A percentile compares a stretch with the other conserved stretches of the same genome.
These are phyloP conservation scores for Aspergillus flavus DNA, from an alignment of 2,329 filamentous ascomycete species.

Conservation along the genomic window DNA sequence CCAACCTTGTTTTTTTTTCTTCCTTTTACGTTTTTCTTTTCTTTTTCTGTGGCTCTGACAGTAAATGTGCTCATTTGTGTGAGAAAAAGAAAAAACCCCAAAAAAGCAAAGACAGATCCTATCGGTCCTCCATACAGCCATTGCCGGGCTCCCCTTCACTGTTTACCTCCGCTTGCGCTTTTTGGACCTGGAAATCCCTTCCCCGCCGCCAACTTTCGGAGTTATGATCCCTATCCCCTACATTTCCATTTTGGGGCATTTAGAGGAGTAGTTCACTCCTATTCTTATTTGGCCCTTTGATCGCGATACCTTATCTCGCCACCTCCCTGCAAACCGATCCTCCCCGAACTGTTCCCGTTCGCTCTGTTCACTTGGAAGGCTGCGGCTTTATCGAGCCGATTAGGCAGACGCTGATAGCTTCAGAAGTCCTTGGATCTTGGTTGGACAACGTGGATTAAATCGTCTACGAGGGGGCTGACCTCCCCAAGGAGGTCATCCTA, in stretches of 20 bases:
- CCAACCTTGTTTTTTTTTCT: constrained; percentile 17
- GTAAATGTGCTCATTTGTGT: constrained; percentile 1
- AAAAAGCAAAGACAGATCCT: background rate
- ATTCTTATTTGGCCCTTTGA: constrained; percentile 9
- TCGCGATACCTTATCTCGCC: background rate
- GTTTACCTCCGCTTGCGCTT: constrained; percentile 17
- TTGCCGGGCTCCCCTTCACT: constrained; percentile 9
- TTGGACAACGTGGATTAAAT: constrained; percentile 42
- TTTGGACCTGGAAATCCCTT: constrained; percentile 14
- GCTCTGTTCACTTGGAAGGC: background rate
- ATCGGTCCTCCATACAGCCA: background rate
- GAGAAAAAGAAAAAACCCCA: background rate
- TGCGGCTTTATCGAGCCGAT: constrained; percentile 1
- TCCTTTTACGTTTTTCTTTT: constrained; percentile 5
- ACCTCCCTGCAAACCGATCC: background rate
- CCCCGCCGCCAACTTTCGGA: constrained; percentile 19
- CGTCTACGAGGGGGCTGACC: constrained; percentile 42
- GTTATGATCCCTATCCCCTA: constrained; percentile 28
- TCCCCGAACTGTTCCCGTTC: background rate
- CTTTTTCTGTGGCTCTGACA: background rate
- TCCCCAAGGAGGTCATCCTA: constrained; percentile 45
- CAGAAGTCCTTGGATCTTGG: constrained; percentile 12
- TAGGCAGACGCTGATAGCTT: background rate
- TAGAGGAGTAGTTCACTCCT: constrained; percentile 19
- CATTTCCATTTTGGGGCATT: constrained; percentile 18